A percentile compares a stretch with the other conserved stretches of the same genome.
Conservation (phyloP, 768 basidiomycete genomes). For the Rhizopogon salebrosus region DNA sequence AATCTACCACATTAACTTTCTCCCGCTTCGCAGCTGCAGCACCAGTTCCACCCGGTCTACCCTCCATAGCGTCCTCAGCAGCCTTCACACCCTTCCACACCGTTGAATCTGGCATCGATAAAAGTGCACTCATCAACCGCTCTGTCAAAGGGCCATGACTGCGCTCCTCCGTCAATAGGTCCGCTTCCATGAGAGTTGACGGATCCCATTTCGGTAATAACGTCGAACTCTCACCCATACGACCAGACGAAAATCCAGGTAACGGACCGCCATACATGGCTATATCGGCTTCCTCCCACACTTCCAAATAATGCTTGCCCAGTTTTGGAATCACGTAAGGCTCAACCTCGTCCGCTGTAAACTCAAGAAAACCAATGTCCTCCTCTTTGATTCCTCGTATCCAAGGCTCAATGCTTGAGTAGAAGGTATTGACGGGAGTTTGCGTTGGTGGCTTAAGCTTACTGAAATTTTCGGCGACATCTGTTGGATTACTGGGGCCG, state of each 20-base stretch:
- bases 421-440: slow-evolving; percentile 70
- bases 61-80: slow-evolving; percentile 81
- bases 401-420: slow-evolving; percentile 85
- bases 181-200: slow-evolving; percentile 68
- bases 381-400: slow-evolving; percentile 88
- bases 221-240: slow-evolving; percentile 22
- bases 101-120: slow-evolving; percentile 60
- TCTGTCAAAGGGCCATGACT: slow-evolving; percentile 89
- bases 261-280: slow-evolving; percentile 39
- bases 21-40: slow-evolving; percentile 72
- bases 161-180: slow-evolving; percentile 65
- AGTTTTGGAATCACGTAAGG: slow-evolving; percentile 84
- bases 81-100: slow-evolving; percentile 78
- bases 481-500: slow-evolving; percentile 79
- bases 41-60: slow-evolving; percentile 73
- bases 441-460: slow-evolving; percentile 75
- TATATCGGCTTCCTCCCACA: slow-evolving; percentile 92
- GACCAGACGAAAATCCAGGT: slow-evolving; percentile 35
- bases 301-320: slow-evolving; percentile 79
- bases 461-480: slow-evolving; percentile 88
- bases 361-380: slow-evolving; percentile 90
- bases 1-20: slow-evolving; percentile 71
- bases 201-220: slow-evolving; percentile 76
- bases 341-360: slow-evolving; percentile 85
- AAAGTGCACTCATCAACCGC: slow-evolving; percentile 67